phyloP scores from a whole-genome alignment of 2,329 filamentous ascomycete genomes.

The Aureobasidium sp. region DNA sequence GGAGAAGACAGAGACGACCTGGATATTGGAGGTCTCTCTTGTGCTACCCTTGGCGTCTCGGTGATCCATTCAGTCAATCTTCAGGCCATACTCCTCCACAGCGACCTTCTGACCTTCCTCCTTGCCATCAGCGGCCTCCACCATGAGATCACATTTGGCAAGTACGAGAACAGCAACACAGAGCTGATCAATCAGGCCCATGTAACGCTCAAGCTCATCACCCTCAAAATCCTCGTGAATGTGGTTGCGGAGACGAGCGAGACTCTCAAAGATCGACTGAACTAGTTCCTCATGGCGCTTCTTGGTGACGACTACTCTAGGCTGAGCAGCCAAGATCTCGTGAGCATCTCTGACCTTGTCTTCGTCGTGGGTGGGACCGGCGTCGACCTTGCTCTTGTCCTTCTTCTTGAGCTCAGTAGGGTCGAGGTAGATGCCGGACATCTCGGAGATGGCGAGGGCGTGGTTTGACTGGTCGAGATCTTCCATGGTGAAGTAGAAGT shows the following conservation, averaged over 20 bases:
- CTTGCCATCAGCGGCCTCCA: not conserved
- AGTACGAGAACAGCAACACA: not conserved
- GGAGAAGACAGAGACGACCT: not conserved
- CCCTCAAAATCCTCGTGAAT: not conserved
- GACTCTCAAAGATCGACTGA: not conserved
- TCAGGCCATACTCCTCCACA: not conserved
- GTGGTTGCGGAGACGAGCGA: not conserved
- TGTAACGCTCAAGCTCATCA: not conserved
- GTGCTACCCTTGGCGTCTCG: too few relatives aligned
- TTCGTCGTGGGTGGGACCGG: not conserved
- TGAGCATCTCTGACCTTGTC: not conserved
- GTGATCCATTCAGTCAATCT: not conserved
- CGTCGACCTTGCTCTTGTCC: not conserved
- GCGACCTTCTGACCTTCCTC: not conserved
- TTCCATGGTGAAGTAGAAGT: not conserved
- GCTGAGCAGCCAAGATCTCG: not conserved
- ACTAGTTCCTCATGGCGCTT: not conserved
- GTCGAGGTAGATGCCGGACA: not conserved
- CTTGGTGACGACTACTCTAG: not conserved
- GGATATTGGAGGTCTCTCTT: not conserved
- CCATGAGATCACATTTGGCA: not conserved
- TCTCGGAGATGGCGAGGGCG: not conserved
- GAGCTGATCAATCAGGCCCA: not conserved
- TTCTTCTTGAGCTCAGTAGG: not conserved
- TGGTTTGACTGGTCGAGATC: not conserved